Conservation (phyloP, 441 rosid species). For the California macrophylla region DNA sequence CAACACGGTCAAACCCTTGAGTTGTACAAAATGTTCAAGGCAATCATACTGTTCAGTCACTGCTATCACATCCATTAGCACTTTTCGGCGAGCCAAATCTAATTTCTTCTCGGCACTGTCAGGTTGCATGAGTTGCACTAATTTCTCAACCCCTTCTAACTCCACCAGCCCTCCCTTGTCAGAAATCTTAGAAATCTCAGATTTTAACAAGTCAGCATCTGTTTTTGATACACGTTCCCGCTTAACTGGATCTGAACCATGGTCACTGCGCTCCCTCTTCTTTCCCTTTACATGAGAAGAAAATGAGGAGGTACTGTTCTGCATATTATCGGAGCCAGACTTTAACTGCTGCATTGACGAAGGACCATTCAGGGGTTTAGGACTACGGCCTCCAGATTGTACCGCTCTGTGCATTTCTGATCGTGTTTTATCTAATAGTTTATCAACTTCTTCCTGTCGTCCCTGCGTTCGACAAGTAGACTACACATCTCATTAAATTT, state of each 20-base stretch:
- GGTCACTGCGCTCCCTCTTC: constrained; percentile 87
- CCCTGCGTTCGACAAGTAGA: constrained; percentile 31
- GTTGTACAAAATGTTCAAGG: constrained; percentile 71
- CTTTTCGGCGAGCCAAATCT: constrained; percentile 56
- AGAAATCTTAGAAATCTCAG: constrained; percentile 64
- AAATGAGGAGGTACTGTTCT: constrained; percentile 42
- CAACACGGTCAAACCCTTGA: constrained; percentile 70
- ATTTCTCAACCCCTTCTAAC: constrained; percentile 63
- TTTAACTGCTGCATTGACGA: constrained; percentile 58
- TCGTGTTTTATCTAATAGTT: constrained; percentile 53
- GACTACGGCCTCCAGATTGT: constrained; percentile 78
- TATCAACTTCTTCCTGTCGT: constrained; percentile 73
- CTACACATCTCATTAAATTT: background rate
- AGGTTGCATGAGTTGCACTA: constrained; percentile 65
- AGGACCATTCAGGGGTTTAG: constrained; percentile 68
- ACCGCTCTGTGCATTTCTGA: constrained; percentile 70
- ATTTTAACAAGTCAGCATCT: constrained; percentile 54
- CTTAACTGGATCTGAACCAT: constrained; percentile 56
- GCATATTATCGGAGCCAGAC: constrained; percentile 48
- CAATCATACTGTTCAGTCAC: constrained; percentile 79
- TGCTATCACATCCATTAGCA: constrained; percentile 74
- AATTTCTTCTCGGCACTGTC: constrained; percentile 63
- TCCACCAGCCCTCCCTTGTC: constrained; percentile 79
- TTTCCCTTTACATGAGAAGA: constrained; percentile 79
- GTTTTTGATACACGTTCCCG: constrained; percentile 50